Base-by-base conservation (phyloP, 805 yeast genomes). In the Tetrapisispora arboricola region DNA sequence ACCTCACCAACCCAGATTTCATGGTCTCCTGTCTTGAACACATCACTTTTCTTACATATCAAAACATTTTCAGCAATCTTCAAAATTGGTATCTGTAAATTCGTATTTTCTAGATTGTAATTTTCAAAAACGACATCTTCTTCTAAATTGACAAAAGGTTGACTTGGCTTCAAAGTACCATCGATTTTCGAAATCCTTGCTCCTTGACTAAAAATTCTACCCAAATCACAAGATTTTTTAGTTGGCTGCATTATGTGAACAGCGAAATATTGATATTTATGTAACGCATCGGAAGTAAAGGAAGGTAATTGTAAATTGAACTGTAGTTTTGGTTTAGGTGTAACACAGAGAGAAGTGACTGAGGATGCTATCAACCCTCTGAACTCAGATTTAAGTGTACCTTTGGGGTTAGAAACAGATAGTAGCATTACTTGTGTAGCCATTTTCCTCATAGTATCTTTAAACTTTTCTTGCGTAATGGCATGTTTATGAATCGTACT, bases 1-100 rank as follows among this genome's bases (percentile, higher is more conserved):
- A 90, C 94, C 44, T 75, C 71, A 3, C 85, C 95, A 4, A 87
- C 76, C 92, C 96, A 85, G 3, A 90, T 76, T 56, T 88, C 95
- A 62, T 90, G 97, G 54, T 83, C 86, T 45, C 83, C 87, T 1
- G 86, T 80, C 10, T 58, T 57, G 38, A 82, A 69, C 4, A 71
- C 73, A 20, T 68, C 63, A 34, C 60, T 64, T 40, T 72, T 73
- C 41, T 72, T 66, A 56, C 92, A 84, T 16, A 84, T 71, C 45
- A 84, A 61, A 1, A 78, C 73, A 36, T 76, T 63, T 46, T 80
- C 87, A 26, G 77, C 70, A 19, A 72, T 67, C 18, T 64, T 65
- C 43, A 84, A 51, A 0, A 83, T 61, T 0, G 94, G 92, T 9
- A 79, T 60, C 27, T 64, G 50, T 6, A 63, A 38, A 2, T 53